These are phyloP conservation scores for Arachnomyces sp. DNA, from an alignment of 2,329 filamentous ascomycete genomes.

Conservation along the genomic window DNA sequence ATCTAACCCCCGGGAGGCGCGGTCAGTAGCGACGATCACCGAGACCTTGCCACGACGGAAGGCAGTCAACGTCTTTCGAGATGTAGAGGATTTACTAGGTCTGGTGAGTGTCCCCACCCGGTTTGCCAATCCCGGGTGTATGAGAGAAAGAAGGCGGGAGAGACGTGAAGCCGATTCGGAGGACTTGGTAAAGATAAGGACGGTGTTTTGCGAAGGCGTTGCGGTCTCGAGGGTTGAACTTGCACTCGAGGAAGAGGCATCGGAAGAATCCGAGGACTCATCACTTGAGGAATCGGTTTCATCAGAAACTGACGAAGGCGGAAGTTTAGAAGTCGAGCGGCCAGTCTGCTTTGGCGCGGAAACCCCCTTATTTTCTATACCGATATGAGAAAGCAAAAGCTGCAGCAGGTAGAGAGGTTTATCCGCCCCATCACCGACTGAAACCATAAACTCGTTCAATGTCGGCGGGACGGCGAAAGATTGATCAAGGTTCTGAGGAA, in stretches of 20 bases:
- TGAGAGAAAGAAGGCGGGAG: slow-evolving; percentile 65
- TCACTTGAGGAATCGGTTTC: slow-evolving; percentile 29
- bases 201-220: slow-evolving; percentile 28
- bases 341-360: background rate
- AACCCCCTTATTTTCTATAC: slow-evolving; percentile 13
- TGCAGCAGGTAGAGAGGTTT: slow-evolving; percentile 83
- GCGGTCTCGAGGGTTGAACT: slow-evolving; percentile 11
- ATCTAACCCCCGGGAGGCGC: slow-evolving; percentile 87
- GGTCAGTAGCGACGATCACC: slow-evolving; percentile 82
- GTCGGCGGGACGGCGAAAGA: slow-evolving; percentile 54
- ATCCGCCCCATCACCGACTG: slow-evolving; percentile 60
- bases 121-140: slow-evolving; percentile 52
- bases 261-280: slow-evolving; percentile 32
- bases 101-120: slow-evolving; percentile 67
- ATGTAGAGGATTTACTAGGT: slow-evolving; percentile 64
- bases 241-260: slow-evolving; percentile 15
- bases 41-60: slow-evolving; percentile 58
- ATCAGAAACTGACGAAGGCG: slow-evolving; percentile 5
- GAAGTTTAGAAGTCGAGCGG: slow-evolving; percentile 1
- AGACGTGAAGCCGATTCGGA: slow-evolving; percentile 83
- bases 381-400: slow-evolving; percentile 49
- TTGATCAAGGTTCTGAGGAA: slow-evolving; percentile 38
- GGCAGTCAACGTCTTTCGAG: slow-evolving; percentile 59
- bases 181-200: slow-evolving; percentile 82
- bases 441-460: slow-evolving; percentile 59